A percentile compares a stretch with the other conserved stretches of the same genome.
Evolutionary conservation across 2,329 filamentous ascomycete genomes (phyloP).

Genomic region (Aspergillus pseudonomiae): DNA sequence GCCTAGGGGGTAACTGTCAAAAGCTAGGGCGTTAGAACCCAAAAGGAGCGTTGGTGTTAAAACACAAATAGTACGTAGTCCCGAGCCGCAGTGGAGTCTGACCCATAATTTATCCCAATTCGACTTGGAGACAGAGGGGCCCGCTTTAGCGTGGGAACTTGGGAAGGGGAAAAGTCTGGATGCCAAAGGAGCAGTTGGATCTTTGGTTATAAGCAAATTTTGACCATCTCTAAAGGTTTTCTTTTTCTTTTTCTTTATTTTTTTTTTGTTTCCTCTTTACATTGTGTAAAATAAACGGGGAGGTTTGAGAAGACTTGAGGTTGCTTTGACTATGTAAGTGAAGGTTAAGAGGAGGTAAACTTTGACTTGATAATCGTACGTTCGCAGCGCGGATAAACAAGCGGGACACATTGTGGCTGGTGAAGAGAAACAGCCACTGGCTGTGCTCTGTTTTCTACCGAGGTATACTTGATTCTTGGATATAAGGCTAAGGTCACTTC

Average conservation of each 20-base stretch:
- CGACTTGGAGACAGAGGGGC: slow-evolving; percentile 23
- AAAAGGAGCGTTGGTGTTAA: slow-evolving; percentile 28
- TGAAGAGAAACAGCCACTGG: neutral
- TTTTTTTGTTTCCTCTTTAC: too few species aligned
- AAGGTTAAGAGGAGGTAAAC: neutral
- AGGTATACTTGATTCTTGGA: neutral
- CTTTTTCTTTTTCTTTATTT: too few species aligned
- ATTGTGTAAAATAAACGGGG: too few species aligned
- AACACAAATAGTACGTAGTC: slow-evolving; percentile 18
- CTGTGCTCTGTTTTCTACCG: neutral
- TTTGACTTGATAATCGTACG: too few species aligned
- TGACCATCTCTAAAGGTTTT: neutral
- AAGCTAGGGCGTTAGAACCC: slow-evolving; percentile 19
- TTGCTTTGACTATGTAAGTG: neutral
- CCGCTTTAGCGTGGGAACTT: slow-evolving; percentile 27
- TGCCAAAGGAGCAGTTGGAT: slow-evolving; percentile 16
- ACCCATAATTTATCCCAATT: slow-evolving; percentile 21
- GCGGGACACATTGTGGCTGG: neutral
- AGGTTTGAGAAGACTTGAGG: too few species aligned
- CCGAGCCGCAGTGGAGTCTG: slow-evolving; percentile 34
- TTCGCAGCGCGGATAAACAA: neutral
- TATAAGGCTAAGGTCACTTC: neutral
- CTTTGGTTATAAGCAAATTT: neutral
- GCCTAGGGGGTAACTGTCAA: slow-evolving; percentile 3
- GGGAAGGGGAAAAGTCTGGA: slow-evolving; percentile 9